These are phyloP conservation scores for Ceratocystis variospora DNA, from an alignment of 2,329 filamentous ascomycete genomes.

Conservation along the genomic window DNA sequence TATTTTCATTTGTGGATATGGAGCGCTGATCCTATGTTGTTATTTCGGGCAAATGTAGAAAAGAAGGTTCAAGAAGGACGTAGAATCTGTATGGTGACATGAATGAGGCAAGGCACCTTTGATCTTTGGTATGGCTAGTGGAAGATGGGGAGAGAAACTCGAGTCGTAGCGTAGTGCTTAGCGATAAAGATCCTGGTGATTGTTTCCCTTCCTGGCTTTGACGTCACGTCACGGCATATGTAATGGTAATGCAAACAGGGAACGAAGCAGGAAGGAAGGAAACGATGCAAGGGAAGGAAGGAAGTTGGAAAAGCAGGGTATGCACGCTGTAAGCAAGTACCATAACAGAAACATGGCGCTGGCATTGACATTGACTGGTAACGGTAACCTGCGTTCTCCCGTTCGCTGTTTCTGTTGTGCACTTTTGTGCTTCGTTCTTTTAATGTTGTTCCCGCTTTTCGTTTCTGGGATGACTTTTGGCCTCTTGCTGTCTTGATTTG, in stretches of 20 bases:
- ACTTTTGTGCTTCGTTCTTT: background rate
- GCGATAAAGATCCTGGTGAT: background rate
- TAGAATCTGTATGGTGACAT: background rate
- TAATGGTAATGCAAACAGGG: background rate
- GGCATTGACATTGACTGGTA: background rate
- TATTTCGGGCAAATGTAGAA: background rate
- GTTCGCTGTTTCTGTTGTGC: background rate
- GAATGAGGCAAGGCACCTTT: background rate
- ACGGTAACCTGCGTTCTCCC: background rate
- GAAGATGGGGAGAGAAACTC: background rate
- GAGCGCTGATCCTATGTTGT: background rate
- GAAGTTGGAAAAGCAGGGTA: background rate
- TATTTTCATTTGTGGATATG: background rate
- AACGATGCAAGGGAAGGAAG: background rate
- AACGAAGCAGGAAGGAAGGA: background rate
- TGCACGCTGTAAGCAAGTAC: background rate
- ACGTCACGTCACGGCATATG: background rate
- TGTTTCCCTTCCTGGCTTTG: background rate
- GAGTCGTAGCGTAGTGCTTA: background rate
- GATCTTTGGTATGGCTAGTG: background rate
- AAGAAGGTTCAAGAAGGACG: background rate
- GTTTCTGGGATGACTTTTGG: background rate
- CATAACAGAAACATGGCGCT: background rate
- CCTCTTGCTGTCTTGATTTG: background rate
- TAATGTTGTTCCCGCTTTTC: background rate